Percentiles rank a stretch among this genome's conserved stretches.
Conservation (phyloP, 192 early-diverging fungal genomes). For the Linnemannia hyalina region DNA sequence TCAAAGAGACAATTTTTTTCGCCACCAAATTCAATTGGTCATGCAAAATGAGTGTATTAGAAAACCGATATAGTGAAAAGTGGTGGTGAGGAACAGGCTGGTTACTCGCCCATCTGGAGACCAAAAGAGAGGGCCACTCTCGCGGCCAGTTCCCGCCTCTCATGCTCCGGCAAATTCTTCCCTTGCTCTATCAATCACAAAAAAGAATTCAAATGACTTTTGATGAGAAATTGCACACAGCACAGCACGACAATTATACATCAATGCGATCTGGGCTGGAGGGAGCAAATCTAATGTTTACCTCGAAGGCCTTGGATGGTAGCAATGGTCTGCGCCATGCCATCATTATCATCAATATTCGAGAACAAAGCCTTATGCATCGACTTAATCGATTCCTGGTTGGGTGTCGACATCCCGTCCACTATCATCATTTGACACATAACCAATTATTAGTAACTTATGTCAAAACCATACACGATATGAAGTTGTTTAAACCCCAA, state of each 20-base stretch:
- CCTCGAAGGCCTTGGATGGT: constrained; percentile 65
- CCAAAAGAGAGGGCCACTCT: constrained; percentile 69
- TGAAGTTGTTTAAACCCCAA: too few relatives aligned
- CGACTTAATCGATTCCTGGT: constrained; percentile 56
- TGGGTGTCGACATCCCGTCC: constrained; percentile 27
- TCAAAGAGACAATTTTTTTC: too few relatives aligned
- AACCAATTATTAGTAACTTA: background rate
- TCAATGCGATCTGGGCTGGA: background rate
- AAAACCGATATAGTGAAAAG: too few relatives aligned
- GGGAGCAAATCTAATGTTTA: constrained; percentile 14
- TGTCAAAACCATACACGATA: background rate
- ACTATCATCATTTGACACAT: background rate
- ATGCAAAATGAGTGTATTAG: too few relatives aligned
- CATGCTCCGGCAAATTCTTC: constrained; percentile 65
- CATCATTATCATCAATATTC: constrained; percentile 65
- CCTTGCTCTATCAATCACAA: constrained; percentile 59
- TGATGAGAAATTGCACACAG: background rate
- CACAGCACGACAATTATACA: background rate
- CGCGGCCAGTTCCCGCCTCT: constrained; percentile 67
- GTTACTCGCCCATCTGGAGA: constrained; percentile 49
- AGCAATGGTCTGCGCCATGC: constrained; percentile 62
- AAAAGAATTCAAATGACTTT: background rate
- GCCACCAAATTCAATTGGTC: too few relatives aligned
- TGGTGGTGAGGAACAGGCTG: too few relatives aligned
- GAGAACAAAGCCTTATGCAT: constrained; percentile 63